Evolutionary conservation across 2,329 filamentous ascomycete species (phyloP).

Genomic region (Nemania serpens): DNA sequence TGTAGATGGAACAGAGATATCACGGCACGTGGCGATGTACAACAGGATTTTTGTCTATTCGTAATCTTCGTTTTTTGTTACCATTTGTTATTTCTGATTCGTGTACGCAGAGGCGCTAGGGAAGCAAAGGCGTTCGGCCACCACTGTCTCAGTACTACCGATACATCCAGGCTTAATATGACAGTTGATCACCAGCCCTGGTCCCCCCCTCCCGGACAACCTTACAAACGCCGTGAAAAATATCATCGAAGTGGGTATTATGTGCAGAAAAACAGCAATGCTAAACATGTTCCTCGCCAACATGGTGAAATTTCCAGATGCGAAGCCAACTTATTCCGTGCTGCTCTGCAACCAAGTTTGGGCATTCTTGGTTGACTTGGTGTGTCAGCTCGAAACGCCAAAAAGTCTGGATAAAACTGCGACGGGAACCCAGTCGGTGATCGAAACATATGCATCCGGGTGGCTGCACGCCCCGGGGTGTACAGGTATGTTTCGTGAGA

Average conservation of each 20-base stretch:
- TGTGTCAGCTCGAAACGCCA: conserved; percentile 9
- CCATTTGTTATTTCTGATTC: conserved; percentile 14
- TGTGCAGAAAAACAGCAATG: conserved; percentile 25
- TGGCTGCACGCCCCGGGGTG: conserved; percentile 1
- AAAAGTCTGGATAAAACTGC: background rate
- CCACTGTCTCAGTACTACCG: conserved; percentile 5
- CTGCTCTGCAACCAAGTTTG: background rate
- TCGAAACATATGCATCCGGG: background rate
- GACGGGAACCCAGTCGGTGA: background rate
- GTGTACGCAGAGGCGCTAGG: conserved; percentile 4
- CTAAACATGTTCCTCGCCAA: conserved; percentile 11
- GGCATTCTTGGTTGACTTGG: background rate
- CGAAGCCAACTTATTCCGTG: conserved; percentile 13
- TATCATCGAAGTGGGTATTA: conserved; percentile 37
- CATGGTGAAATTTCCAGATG: conserved; percentile 14
- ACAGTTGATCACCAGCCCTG: conserved; percentile 3
- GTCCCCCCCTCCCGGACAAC: conserved; percentile 19
- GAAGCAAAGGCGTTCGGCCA: conserved; percentile 4
- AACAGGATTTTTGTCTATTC: conserved; percentile 20
- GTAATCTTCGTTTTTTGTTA: conserved; percentile 16
- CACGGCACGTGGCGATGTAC: background rate
- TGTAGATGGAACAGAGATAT: background rate
- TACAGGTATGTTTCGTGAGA: background rate
- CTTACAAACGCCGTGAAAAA: conserved; percentile 22
- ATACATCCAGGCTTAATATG: conserved; percentile 10